Evolutionary conservation across 2,329 filamentous ascomycete species (phyloP).

Genomic region (Colletotrichum graminicola): DNA sequence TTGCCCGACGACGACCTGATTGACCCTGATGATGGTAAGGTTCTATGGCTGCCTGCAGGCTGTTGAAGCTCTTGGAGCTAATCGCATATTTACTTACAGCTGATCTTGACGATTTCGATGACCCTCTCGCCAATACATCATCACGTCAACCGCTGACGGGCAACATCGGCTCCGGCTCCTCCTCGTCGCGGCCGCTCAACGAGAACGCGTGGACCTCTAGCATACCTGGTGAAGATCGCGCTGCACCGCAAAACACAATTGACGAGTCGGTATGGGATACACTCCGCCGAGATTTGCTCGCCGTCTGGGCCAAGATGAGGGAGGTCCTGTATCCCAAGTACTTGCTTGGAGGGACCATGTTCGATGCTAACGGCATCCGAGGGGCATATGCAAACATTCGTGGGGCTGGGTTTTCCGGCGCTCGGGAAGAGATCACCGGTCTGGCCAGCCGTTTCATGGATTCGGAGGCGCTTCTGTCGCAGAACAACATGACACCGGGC

Average conservation of each 20-base stretch:
- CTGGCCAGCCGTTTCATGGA: slow-evolving; percentile 73
- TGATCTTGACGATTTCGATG: slow-evolving; percentile 92
- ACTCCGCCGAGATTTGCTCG: slow-evolving; percentile 89
- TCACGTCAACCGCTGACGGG: slow-evolving; percentile 86
- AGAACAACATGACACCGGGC: slow-evolving; percentile 86
- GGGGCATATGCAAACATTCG: slow-evolving; percentile 73
- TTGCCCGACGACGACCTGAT: slow-evolving; percentile 79
- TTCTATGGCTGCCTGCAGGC: not conserved
- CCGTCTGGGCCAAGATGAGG: slow-evolving; percentile 97
- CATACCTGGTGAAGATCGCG: slow-evolving; percentile 92
- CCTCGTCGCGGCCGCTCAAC: slow-evolving; percentile 70
- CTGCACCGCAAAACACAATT: slow-evolving; percentile 91
- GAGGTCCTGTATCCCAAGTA: slow-evolving; percentile 98
- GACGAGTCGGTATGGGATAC: slow-evolving; percentile 98
- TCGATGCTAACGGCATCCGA: slow-evolving; percentile 67
- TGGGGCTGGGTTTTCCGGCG: slow-evolving; percentile 69
- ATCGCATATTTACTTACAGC: slow-evolving; percentile 59
- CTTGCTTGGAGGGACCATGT: slow-evolving; percentile 79
- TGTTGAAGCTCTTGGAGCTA: not conserved
- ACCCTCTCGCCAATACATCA: slow-evolving; percentile 77
- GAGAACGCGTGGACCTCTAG: slow-evolving; percentile 88
- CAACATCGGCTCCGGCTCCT: slow-evolving; percentile 76
- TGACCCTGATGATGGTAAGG: slow-evolving; percentile 81
- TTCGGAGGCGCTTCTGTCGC: slow-evolving; percentile 68
- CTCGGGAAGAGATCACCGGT: slow-evolving; percentile 71